Base-by-base conservation (phyloP, 2,329 filamentous ascomycete genomes). In the Beauveria medogensis region DNA sequence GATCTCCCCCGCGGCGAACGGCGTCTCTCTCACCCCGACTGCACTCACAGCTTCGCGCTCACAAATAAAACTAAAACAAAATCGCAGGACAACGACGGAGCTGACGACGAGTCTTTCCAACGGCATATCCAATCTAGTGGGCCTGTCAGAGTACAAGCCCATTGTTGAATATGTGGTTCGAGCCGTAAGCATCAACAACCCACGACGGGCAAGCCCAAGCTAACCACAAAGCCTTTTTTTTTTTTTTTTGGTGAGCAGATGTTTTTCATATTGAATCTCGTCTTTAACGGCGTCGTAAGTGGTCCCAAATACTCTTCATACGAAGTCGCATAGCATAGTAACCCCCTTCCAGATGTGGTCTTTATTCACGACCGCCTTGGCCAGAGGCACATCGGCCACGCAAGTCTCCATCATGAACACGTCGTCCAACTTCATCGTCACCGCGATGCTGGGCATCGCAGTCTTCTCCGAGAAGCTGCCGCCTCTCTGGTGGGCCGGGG, bases 341-440 rank as follows among this genome's bases (percentile, higher is more conserved):
- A 63, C 24, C 55, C 55, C 43, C 30, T 37, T 6, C 2, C 51
- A 84, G 73, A 93, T 93, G 90, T 93, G 90, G 90, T 85, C 87
- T 0, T 81, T 93, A 53, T 93, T 92, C 76, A 93, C 90, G 7
- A 82, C 84, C 55, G 90, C 90, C 57, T 82, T 93, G n/a, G 85
- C 89, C 0, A 81, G 83, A 20, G 88, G 89, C 16, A 82, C 83
- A 62, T 91, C 88, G 2, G 91, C 90, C 9, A 90, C 90, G 0
- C 88, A 91, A 69, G 90, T 92, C 54, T 88, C 85, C 66, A 88
- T 93, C 70, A 85, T 93, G 72, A 93, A 93, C 73, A 92, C 90
- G 3, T 90, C 88, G 16, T 81, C 88, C 61, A 93, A 93, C 75
- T 93, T 93, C 72, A 81, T 93, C 74, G 74, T 91, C 63, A 92